Base-by-base conservation (phyloP, 768 basidiomycete species). In the Leccinum subtestaceum region DNA sequence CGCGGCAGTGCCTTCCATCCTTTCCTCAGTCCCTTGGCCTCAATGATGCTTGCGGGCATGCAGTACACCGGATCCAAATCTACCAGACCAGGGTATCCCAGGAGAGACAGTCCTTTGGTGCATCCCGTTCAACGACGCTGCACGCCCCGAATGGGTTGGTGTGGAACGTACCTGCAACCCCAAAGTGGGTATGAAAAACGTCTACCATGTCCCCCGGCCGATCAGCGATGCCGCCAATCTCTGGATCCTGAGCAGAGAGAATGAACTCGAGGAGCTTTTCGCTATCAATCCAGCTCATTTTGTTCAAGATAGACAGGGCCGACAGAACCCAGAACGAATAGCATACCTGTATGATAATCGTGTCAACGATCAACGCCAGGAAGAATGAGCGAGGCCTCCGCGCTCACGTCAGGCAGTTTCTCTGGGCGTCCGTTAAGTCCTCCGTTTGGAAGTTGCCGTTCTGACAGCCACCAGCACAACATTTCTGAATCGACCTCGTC, bases 251-350 rank as follows among this genome's bases (percentile, higher is more conserved):
- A 6, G 95, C 88, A 15, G 88, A 89, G 8, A 98, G 80, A 57
- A 99, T 96, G 75, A 98, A 99, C 4, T 73, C 67, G 1, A 79
- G 78, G 31, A 98, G 77, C 66, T 89, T 92, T 19, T 88, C 82
- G 1, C 85, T 77, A 69, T 98, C 88, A 67, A 99, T 96, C 93
- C 95, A 98, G 0, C 81, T 74, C 4, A 95, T 71, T 66, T 88
- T 91, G 47, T 86, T 82, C 45, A 99, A 73, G 57, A 98, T 95
- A 25, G 93, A 85, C 54, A 98, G 73, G 0, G 91, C 78, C 2
- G 97, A 95, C 5, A 98, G 81, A 4, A 95, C 93, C 95, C 95
- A 99, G 76, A 93, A 94, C 66, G 91, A 93, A 74, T 99, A 99
- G 76, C 97, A 99, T 17, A 98, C 67, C 67, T 68, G n/a, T 59